Evolutionary conservation across 768 basidiomycete species (phyloP).

Genomic region (Roridomyces roridus): DNA sequence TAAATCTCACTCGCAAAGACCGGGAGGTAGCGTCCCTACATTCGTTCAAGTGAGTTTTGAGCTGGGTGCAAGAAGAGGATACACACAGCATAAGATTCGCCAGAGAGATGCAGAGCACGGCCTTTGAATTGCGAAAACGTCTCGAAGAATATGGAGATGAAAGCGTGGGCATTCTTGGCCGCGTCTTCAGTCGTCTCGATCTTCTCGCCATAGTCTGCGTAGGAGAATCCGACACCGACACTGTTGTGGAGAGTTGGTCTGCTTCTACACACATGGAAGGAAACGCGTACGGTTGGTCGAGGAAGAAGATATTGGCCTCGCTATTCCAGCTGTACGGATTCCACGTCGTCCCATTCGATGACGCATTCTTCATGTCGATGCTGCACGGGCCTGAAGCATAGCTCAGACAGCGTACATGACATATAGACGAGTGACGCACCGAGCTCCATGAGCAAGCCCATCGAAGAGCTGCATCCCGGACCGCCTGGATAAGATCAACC

Average conservation of each 20-base stretch:
- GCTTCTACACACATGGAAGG: background rate
- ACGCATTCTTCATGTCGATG: slow-evolving; percentile 63
- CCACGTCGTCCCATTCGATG: slow-evolving; percentile 65
- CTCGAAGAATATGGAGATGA: slow-evolving; percentile 81
- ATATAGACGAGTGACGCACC: slow-evolving; percentile 49
- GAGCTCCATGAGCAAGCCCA: slow-evolving; percentile 75
- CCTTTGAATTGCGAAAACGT: slow-evolving; percentile 77
- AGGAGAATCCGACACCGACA: slow-evolving; percentile 76
- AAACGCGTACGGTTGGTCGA: slow-evolving; percentile 61
- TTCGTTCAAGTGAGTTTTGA: slow-evolving; percentile 22
- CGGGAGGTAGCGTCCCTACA: slow-evolving; percentile 72
- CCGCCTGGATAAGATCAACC: slow-evolving; percentile 43
- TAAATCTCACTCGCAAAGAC: slow-evolving; percentile 79
- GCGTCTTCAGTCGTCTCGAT: slow-evolving; percentile 83
- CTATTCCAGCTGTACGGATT: slow-evolving; percentile 72
- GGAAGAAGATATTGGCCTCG: slow-evolving; percentile 56
- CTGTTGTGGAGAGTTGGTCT: slow-evolving; percentile 33
- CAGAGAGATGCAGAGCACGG: slow-evolving; percentile 72
- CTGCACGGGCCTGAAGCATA: slow-evolving; percentile 39
- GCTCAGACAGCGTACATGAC: background rate
- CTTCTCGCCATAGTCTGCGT: slow-evolving; percentile 71
- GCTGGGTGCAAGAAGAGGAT: background rate
- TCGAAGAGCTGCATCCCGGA: slow-evolving; percentile 59
- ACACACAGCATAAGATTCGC: slow-evolving; percentile 80
- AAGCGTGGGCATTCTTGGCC: slow-evolving; percentile 75